Evolutionary conservation across 176 grass and related monocot species (phyloP).

Genomic region (Rhynchospora tenuis): DNA sequence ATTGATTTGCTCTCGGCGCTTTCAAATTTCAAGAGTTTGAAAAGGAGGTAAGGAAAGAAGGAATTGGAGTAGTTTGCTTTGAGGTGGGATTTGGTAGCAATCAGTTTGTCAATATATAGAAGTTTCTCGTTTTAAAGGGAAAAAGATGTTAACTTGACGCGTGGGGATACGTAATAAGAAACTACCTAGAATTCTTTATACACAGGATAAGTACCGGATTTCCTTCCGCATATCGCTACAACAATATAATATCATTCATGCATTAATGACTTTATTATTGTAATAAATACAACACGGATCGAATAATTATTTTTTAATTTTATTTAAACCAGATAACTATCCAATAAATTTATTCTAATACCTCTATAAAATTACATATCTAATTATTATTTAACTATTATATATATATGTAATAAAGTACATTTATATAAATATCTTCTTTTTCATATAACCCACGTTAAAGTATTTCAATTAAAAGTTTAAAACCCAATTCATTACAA

Average conservation of each 20-base stretch:
- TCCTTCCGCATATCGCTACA: neutral
- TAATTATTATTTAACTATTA: too few relatives aligned
- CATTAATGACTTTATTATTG: neutral
- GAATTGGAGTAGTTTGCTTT: constrained; percentile 5
- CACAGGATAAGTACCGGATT: neutral
- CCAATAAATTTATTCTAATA: too few relatives aligned
- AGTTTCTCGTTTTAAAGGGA: neutral
- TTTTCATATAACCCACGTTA: too few relatives aligned
- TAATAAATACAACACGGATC: neutral
- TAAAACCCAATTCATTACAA: too few relatives aligned
- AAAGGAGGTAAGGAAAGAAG: neutral
- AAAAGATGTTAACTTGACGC: neutral
- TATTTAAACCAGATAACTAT: too few relatives aligned
- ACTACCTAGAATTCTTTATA: neutral
- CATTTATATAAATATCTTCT: too few relatives aligned
- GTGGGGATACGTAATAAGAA: neutral
- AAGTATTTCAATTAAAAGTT: too few relatives aligned
- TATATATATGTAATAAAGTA: too few relatives aligned
- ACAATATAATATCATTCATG: neutral
- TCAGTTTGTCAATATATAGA: neutral
- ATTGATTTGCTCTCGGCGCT: neutral
- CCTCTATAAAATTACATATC: too few relatives aligned
- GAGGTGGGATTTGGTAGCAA: neutral
- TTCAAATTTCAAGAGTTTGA: neutral
- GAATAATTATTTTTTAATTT: too few relatives aligned